Percentiles rank a stretch among this genome's conserved stretches.
Conservation (phyloP, 441 rosid species). For the Erodium chrysanthum region DNA sequence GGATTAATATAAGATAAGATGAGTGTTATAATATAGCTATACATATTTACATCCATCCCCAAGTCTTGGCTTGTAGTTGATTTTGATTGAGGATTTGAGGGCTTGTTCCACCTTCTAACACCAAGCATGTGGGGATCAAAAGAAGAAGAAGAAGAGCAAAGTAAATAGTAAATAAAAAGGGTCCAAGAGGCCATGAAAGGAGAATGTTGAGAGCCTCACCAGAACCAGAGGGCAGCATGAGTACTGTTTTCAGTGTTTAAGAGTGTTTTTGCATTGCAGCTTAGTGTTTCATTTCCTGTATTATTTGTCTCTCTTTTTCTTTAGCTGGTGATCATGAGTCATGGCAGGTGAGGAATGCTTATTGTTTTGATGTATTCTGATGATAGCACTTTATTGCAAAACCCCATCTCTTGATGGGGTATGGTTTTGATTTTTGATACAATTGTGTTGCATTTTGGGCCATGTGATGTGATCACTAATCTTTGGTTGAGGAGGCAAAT, state of each 20-base stretch:
- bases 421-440: slow-evolving; percentile 43
- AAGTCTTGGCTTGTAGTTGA: slow-evolving; percentile 21
- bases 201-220: slow-evolving; percentile 24
- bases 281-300: neutral
- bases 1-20: slow-evolving; percentile 18
- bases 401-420: slow-evolving; percentile 12
- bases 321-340: too few relatives aligned
- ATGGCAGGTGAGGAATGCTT: neutral
- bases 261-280: neutral
- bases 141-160: neutral
- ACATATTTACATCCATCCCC: slow-evolving; percentile 16
- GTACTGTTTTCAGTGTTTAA: neutral
- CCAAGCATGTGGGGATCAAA: too few relatives aligned
- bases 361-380: neutral
- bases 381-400: too few relatives aligned
- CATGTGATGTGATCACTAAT: slow-evolving; percentile 5
- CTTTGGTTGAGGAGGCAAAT: too few relatives aligned
- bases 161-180: slow-evolving; percentile 23
- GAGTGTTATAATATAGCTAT: slow-evolving; percentile 22
- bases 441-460: slow-evolving; percentile 31
- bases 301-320: neutral
- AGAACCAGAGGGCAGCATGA: neutral
- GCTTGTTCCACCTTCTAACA: slow-evolving; percentile 29
- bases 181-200: slow-evolving; percentile 12
- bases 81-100: slow-evolving; percentile 19